Base-by-base conservation (phyloP, 441 rosid species). In the Manihot esculenta region DNA sequence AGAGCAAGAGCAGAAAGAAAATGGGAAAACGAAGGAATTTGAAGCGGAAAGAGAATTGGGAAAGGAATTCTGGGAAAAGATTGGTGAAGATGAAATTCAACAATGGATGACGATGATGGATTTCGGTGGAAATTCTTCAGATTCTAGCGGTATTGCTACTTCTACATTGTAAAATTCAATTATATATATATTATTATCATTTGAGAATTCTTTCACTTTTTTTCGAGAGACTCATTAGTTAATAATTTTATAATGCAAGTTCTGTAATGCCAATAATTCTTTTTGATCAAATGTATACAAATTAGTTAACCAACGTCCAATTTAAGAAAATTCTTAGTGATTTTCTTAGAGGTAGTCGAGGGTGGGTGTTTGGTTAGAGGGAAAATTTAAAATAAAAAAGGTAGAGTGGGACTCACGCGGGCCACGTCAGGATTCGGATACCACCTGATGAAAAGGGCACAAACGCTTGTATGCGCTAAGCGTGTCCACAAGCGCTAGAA, bases 41-140 rank as follows among this genome's bases (percentile, higher is more conserved):
- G 56, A 74, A 68, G 21, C 20, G 51, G 78, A 70, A 41, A 38
- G 9, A 27, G 50, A 38, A 11, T 27, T 30, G 64, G 30, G 8
- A 26, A 4, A 21, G 42, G 42, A 38, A 2, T 75, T 80, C 41
- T 81, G 68, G 80, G 83, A 73, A n/a, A 23, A 48, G 26, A 49
- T 64, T 0, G 74, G 72, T 5, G 83, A 74, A 9, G 86, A 77
- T 0, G 88, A 85, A 1, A 27, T 88, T 55, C 69, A 75, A 27
- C 72, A 84, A 45, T 77, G 79, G 87, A 75, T 80, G 86, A 76
- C 1, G 81, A 35, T 56, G 77, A 78, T 85, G 87, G 85, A 73
- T 62, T 76, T 75, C 14, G 75, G 64, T 2, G 81, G 75, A 7
- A 78, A 77, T 42, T 84, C 89, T 0, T 80, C 85, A 10, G 87